Percentiles rank a stretch among this genome's conserved stretches.
phyloP scores from a whole-genome alignment of 2,329 filamentous ascomycete genomes.

The Hypoxylon sp. region DNA sequence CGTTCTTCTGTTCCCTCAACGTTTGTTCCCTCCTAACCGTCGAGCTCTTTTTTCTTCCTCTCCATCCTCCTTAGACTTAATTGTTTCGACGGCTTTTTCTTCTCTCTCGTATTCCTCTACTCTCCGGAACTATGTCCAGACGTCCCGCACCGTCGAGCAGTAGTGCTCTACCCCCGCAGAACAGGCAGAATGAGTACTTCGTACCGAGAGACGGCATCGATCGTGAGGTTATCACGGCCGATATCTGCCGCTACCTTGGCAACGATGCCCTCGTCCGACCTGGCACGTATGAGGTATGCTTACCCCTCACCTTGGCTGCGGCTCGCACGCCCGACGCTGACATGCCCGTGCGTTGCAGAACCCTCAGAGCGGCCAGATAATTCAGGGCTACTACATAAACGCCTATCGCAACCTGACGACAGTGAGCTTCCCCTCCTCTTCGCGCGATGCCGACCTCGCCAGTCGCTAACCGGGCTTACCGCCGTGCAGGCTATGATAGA shows the following conservation, averaged over 20 bases:
- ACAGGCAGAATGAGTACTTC: slow-evolving; percentile 79
- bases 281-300: slow-evolving; percentile 72
- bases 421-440: slow-evolving; percentile 57
- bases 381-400: slow-evolving; percentile 78
- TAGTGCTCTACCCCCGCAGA: slow-evolving; percentile 51
- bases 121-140: slow-evolving; percentile 48
- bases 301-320: slow-evolving; percentile 12
- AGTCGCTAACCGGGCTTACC: slow-evolving; percentile 32
- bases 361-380: slow-evolving; percentile 64
- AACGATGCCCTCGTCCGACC: slow-evolving; percentile 83
- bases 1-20: slow-evolving; percentile 36
- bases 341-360: slow-evolving; percentile 51
- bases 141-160: slow-evolving; percentile 47
- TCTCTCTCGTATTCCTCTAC: slow-evolving; percentile 20
- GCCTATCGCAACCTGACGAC: slow-evolving; percentile 81
- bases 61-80: slow-evolving; percentile 22
- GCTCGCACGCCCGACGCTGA: slow-evolving; percentile 34
- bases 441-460: neutral
- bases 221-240: slow-evolving; percentile 82
- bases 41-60: slow-evolving; percentile 23
- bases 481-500: slow-evolving; percentile 66
- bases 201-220: slow-evolving; percentile 82
- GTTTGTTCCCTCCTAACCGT: slow-evolving; percentile 32
- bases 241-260: slow-evolving; percentile 84
- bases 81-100: slow-evolving; percentile 36